Percentiles rank a stretch among this genome's conserved stretches.
Conservation (phyloP, 257 asterid species). For the Rhazya stricta region DNA sequence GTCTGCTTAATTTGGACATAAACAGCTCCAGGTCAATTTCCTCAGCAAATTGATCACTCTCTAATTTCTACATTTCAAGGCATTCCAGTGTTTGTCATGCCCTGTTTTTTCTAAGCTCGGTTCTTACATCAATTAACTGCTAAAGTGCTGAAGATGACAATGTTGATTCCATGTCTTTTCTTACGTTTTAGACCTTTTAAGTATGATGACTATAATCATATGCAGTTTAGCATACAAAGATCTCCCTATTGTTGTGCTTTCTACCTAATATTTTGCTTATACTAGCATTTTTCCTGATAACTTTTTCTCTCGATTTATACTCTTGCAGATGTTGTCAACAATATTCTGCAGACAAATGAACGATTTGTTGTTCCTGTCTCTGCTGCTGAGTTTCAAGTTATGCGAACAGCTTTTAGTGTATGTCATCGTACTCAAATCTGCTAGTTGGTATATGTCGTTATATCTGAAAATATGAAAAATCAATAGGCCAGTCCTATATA, state of each 20-base stretch:
- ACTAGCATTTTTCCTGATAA: neutral
- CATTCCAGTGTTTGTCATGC: neutral
- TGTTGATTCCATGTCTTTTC: neutral
- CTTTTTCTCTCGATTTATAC: conserved; percentile 6
- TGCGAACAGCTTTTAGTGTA: conserved; percentile 85
- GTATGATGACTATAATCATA: neutral
- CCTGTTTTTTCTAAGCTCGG: neutral
- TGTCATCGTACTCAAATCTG: conserved; percentile 11
- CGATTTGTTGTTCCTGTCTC: conserved; percentile 84
- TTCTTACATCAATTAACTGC: neutral
- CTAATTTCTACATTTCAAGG: neutral
- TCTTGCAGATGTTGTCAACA: conserved; percentile 75
- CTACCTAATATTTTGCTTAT: neutral
- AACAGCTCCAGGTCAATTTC: neutral
- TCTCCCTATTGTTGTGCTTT: neutral
- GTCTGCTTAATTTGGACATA: neutral
- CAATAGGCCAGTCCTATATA: neutral
- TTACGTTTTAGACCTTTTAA: neutral
- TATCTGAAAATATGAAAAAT: neutral
- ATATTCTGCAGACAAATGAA: conserved; percentile 54
- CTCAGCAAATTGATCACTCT: neutral
- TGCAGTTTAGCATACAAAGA: neutral
- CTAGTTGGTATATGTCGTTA: neutral
- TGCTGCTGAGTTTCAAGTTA: conserved; percentile 82
- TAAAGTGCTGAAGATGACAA: neutral